Percentiles rank a stretch among this genome's conserved stretches.
Evolutionary conservation across 2,329 filamentous ascomycete genomes (phyloP).

Genomic region (Massarina eburnea): DNA sequence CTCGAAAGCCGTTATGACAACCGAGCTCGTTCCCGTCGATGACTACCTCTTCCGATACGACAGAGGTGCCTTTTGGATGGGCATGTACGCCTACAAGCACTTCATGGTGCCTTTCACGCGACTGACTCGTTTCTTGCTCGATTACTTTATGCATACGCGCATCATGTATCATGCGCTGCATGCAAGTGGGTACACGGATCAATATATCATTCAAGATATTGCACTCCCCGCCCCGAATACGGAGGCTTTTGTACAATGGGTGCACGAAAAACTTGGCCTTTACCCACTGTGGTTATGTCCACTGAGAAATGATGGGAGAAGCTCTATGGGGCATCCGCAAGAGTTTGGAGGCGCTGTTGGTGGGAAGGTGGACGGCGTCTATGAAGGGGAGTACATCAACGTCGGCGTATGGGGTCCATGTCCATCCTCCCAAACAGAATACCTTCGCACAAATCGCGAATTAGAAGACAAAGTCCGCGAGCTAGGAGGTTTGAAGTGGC

Average conservation of each 20-base stretch:
- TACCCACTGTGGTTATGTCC: constrained; percentile 65
- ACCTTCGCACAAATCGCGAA: constrained; percentile 68
- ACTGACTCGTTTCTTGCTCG: constrained; percentile 59
- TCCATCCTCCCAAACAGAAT: constrained; percentile 57
- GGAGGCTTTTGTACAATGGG: constrained; percentile 54
- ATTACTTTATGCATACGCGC: constrained; percentile 64
- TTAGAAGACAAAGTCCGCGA: constrained; percentile 70
- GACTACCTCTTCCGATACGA: constrained; percentile 66
- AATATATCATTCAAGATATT: constrained; percentile 65
- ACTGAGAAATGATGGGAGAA: constrained; percentile 34
- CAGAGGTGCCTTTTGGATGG: constrained; percentile 66
- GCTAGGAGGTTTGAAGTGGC: constrained; percentile 79
- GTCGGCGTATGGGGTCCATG: constrained; percentile 77
- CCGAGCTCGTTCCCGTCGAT: constrained; percentile 49
- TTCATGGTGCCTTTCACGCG: constrained; percentile 61
- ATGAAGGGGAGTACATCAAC: constrained; percentile 31
- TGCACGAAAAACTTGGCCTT: constrained; percentile 49
- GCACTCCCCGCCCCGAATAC: constrained; percentile 58
- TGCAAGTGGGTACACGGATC: constrained; percentile 55
- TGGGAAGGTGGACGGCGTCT: constrained; percentile 4
- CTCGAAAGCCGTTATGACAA: constrained; percentile 10
- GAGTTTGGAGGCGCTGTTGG: constrained; percentile 8
- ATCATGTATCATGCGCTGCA: constrained; percentile 67
- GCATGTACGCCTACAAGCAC: constrained; percentile 60
- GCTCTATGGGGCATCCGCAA: constrained; percentile 33